These are phyloP conservation scores for Platanus orientalis DNA, from an alignment of 164 flowering plant genomes.

Conservation along the genomic window DNA sequence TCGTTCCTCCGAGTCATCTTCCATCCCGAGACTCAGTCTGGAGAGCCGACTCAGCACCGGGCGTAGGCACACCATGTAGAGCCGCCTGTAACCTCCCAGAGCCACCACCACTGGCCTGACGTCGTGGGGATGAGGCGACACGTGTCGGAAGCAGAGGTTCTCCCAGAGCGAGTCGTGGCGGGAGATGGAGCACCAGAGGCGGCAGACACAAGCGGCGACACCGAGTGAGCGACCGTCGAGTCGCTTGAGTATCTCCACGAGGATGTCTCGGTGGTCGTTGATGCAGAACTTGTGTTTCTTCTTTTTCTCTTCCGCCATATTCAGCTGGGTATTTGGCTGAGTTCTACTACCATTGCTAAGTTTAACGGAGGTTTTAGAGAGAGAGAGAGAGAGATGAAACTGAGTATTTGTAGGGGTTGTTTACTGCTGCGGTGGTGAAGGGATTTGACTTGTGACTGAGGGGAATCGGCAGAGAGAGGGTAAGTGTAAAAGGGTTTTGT, in stretches of 20 bases:
- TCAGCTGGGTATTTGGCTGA: not conserved
- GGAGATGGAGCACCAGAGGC: slow-evolving; percentile 63
- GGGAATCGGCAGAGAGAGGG: not conserved
- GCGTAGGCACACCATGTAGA: slow-evolving; percentile 64
- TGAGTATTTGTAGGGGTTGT: slow-evolving; percentile 1
- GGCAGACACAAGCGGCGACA: slow-evolving; percentile 78
- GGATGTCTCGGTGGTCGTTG: slow-evolving; percentile 75
- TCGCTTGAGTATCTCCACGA: slow-evolving; percentile 61
- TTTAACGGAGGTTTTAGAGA: not conserved
- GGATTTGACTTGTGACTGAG: slow-evolving; percentile 16
- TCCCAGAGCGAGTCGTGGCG: slow-evolving; percentile 85
- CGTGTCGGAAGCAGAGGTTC: slow-evolving; percentile 71
- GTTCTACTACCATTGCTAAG: too few species aligned
- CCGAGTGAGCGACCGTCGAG: slow-evolving; percentile 77
- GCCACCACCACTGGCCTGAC: slow-evolving; percentile 61
- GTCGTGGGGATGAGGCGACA: slow-evolving; percentile 37
- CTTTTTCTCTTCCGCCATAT: slow-evolving; percentile 7
- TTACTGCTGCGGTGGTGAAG: not conserved
- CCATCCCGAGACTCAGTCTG: slow-evolving; percentile 3
- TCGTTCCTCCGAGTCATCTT: slow-evolving; percentile 12
- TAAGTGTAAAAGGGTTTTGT: slow-evolving; percentile 1
- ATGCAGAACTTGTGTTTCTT: slow-evolving; percentile 38
- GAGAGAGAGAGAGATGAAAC: slow-evolving; percentile 11
- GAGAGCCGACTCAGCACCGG: slow-evolving; percentile 52
- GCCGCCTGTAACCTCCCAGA: slow-evolving; percentile 69